phyloP scores from a whole-genome alignment of 371 early-diverging fungal genomes.

The Actinomortierella ambigua region DNA sequence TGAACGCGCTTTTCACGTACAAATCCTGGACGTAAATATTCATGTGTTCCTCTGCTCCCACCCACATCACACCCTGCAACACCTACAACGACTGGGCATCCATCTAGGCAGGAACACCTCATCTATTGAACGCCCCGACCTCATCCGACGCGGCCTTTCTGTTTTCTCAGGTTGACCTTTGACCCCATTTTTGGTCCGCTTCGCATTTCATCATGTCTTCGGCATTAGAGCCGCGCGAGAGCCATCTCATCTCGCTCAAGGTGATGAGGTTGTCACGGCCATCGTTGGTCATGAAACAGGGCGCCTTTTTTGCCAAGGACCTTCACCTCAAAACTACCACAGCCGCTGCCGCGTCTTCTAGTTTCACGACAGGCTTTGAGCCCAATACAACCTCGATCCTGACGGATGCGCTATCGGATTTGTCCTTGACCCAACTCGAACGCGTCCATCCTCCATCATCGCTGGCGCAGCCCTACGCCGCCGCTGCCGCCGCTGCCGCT shows the following conservation, averaged over 20 bases:
- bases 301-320: constrained; percentile 51
- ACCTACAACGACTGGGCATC: too few species aligned
- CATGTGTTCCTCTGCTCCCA: too few species aligned
- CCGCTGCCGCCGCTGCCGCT: too few species aligned
- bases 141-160: too few species aligned
- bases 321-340: constrained; percentile 11
- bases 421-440: constrained; percentile 39
- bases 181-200: too few species aligned
- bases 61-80: too few species aligned
- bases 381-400: constrained; percentile 46
- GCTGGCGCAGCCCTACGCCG: too few species aligned
- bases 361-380: constrained; percentile 48
- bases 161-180: too few species aligned
- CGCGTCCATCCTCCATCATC: constrained; percentile 37
- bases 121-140: too few species aligned
- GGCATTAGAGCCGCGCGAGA: constrained; percentile 47
- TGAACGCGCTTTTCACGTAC: too few species aligned
- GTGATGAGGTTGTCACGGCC: constrained; percentile 93
- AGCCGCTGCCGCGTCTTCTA: constrained; percentile 15
- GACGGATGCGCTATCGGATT: constrained; percentile 32
- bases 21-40: too few species aligned
- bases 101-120: too few species aligned
- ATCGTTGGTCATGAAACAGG: constrained; percentile 62
- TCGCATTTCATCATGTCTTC: constrained; percentile 25
- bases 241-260: constrained; percentile 81